Evolutionary conservation across 257 asterid species (phyloP).

Genomic region (Ilex aquifolium): DNA sequence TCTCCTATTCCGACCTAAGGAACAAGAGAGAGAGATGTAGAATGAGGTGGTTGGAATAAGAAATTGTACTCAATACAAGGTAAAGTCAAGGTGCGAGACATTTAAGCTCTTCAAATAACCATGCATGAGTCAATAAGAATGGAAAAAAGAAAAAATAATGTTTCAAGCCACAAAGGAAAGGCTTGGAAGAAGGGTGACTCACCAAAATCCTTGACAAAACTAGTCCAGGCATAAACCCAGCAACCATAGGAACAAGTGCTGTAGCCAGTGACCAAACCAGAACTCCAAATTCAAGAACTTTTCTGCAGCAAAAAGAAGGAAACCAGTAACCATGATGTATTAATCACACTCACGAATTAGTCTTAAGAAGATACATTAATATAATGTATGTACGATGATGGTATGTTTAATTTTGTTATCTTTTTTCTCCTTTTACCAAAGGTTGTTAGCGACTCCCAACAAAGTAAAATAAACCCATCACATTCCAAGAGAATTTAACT

Average conservation of each 20-base stretch:
- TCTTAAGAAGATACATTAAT: no score
- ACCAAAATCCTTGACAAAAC: slow-evolving; percentile 80
- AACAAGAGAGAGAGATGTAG: neutral
- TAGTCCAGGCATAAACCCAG: slow-evolving; percentile 94
- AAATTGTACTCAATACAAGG: neutral
- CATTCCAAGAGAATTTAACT: no score
- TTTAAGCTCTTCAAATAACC: no score
- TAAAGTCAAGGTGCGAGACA: no score
- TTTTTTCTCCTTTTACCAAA: neutral
- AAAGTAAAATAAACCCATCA: no score
- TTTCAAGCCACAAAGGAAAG: neutral
- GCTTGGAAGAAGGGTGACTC: slow-evolving; percentile 17
- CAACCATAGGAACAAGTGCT: slow-evolving; percentile 68
- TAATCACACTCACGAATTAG: neutral
- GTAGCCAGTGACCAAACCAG: slow-evolving; percentile 90
- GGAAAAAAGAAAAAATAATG: neutral
- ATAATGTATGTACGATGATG: no score
- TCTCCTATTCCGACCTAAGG: slow-evolving; percentile 95
- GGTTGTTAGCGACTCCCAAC: neutral
- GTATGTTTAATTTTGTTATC: no score
- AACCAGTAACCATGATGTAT: neutral
- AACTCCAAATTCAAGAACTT: slow-evolving; percentile 81
- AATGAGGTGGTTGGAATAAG: slow-evolving; percentile 13
- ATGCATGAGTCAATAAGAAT: neutral
- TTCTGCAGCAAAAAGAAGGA: slow-evolving; percentile 46